Percentiles rank a stretch among this genome's conserved stretches.
Evolutionary conservation across 805 yeast genomes (phyloP).

Genomic region (Candida krabiensis): DNA sequence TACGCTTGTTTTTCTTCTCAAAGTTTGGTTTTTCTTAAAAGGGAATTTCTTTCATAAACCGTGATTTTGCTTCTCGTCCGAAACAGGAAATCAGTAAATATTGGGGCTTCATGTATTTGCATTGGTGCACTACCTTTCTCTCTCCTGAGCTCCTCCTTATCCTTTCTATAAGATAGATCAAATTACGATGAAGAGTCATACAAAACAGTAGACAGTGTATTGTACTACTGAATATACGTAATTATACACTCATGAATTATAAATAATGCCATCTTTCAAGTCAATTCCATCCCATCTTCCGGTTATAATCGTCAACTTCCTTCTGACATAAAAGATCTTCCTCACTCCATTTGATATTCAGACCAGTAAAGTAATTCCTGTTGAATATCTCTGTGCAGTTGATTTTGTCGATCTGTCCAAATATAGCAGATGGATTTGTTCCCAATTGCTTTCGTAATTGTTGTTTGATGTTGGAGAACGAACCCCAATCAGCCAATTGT

Average conservation of each 20-base stretch:
- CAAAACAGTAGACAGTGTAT: too few relatives aligned
- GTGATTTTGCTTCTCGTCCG: constrained; percentile 22
- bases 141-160: too few relatives aligned
- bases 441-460: constrained; percentile 20
- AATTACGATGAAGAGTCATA: too few relatives aligned
- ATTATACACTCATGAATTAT: too few relatives aligned
- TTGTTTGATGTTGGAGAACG: constrained; percentile 13
- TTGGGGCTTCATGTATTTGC: too few relatives aligned
- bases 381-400: constrained; percentile 26
- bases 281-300: constrained; percentile 28
- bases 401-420: constrained; percentile 24
- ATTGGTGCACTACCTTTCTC: too few relatives aligned
- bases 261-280: too few relatives aligned
- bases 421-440: constrained; percentile 26
- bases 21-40: constrained; percentile 19
- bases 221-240: too few relatives aligned
- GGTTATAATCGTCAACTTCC: constrained; percentile 29
- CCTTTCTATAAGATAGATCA: too few relatives aligned
- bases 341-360: constrained; percentile 28
- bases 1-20: constrained; percentile 17
- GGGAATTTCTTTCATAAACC: constrained; percentile 16
- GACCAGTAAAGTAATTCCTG: constrained; percentile 19
- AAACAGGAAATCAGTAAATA: constrained; percentile 25
- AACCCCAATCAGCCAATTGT: constrained; percentile 28
- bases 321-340: constrained; percentile 20